A percentile compares a stretch with the other conserved stretches of the same genome.
phyloP scores from a whole-genome alignment of 106 monocot species.

The Dactylorhiza incarnata region DNA sequence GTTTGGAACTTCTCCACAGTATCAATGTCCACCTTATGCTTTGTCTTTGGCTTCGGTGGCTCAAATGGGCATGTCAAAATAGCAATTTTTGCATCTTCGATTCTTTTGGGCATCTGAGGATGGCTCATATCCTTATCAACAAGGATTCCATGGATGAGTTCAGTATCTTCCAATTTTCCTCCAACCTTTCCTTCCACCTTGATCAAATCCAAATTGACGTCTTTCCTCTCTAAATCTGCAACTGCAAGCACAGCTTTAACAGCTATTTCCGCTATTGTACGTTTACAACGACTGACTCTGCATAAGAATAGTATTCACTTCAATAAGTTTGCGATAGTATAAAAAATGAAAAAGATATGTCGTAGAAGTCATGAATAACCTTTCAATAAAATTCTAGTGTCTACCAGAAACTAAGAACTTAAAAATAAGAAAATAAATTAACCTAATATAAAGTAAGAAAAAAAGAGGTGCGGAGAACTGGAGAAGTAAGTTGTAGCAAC shows the following conservation, averaged over 20 bases:
- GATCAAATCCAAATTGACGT: constrained; percentile 89
- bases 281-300: constrained; percentile 89
- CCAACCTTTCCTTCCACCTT: constrained; percentile 98
- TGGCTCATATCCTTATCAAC: constrained; percentile 99
- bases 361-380: not conserved
- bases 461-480: not conserved
- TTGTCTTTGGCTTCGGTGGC: constrained; percentile 99
- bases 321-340: not conserved
- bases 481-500: not conserved
- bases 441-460: not conserved
- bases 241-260: constrained; percentile 93
- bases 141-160: constrained; percentile 77
- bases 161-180: constrained; percentile 90
- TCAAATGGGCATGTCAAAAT: constrained; percentile 98
- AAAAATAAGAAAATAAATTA: not conserved
- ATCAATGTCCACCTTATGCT: constrained; percentile 99
- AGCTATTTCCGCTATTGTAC: constrained; percentile 74
- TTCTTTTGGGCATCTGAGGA: constrained; percentile 92
- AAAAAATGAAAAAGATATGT: not conserved
- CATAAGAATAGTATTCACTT: constrained; percentile 15
- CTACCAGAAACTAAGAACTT: not conserved
- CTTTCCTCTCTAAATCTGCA: constrained; percentile 94
- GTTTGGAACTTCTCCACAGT: constrained; percentile 96
- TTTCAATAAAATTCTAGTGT: not conserved
- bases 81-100: constrained; percentile 95